phyloP scores from a whole-genome alignment of 306 rosid species.

The Inga oerstediana region DNA sequence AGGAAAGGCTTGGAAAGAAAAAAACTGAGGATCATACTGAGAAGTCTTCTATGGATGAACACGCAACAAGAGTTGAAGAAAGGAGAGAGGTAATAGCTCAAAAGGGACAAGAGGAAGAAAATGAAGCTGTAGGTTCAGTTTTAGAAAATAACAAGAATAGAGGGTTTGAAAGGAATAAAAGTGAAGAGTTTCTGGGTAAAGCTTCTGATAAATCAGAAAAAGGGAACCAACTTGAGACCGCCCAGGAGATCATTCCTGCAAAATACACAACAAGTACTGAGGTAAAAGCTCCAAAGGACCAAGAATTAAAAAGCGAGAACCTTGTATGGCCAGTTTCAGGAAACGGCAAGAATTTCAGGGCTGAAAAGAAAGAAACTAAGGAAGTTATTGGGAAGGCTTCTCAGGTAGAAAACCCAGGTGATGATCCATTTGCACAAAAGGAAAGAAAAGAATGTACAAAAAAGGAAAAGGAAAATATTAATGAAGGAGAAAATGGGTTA shows the following conservation, averaged over 20 bases:
- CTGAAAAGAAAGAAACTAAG: not conserved
- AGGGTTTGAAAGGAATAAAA: not conserved
- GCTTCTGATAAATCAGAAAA: not conserved
- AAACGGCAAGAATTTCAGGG: conserved; percentile 5
- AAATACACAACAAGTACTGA: not conserved
- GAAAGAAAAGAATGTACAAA: conserved; percentile 27
- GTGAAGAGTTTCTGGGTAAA: not conserved
- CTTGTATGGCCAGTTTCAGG: not conserved
- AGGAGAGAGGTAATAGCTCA: not conserved
- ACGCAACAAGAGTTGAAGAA: not conserved
- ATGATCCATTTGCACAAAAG: not conserved
- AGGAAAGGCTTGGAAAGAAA: not conserved
- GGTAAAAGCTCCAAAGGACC: not conserved
- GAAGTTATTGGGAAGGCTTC: not conserved
- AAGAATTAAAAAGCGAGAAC: not conserved
- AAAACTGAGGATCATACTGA: not conserved
- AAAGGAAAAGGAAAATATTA: not conserved
- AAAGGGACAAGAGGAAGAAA: conserved; percentile 14
- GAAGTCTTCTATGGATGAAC: conserved; percentile 3
- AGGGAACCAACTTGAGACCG: not conserved
- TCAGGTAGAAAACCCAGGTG: not conserved
- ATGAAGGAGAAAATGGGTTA: not conserved
- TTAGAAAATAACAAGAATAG: not conserved
- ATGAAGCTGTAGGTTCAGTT: not conserved
- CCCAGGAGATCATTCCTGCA: not conserved